Percentiles rank a stretch among this genome's conserved stretches.
Conservation (phyloP, 805 yeast genomes). For the Cyberlindnera maclurae region DNA sequence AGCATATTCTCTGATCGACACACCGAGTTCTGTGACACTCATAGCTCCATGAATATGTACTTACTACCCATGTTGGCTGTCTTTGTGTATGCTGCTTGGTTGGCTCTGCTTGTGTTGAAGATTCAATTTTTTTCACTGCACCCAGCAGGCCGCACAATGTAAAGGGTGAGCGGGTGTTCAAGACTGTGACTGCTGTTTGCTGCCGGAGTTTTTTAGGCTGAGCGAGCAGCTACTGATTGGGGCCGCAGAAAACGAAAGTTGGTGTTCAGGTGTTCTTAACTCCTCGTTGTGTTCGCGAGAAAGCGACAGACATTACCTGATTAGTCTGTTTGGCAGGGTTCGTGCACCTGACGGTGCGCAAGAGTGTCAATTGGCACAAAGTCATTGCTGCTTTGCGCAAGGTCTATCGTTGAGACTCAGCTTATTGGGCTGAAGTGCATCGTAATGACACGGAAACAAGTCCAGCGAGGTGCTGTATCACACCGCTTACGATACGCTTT, state of each 20-base stretch:
- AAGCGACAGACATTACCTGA: too few species aligned
- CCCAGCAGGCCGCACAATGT: conserved; percentile 1
- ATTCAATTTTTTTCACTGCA: conserved; percentile 1
- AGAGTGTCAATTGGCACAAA: too few species aligned
- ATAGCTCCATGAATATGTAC: conserved; percentile 30
- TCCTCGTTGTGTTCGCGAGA: too few species aligned
- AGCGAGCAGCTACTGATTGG: background rate
- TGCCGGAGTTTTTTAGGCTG: background rate
- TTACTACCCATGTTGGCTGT: conserved; percentile 63
- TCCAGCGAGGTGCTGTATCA: too few species aligned
- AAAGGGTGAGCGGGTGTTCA: background rate
- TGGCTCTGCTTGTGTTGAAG: conserved; percentile 2
- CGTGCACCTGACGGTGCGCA: too few species aligned
- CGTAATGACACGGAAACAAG: too few species aligned
- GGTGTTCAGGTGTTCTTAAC: background rate
- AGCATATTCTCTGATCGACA: background rate
- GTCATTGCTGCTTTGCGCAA: too few species aligned
- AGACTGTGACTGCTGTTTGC: conserved; percentile 1
- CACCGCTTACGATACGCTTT: too few species aligned
- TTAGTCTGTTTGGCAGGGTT: too few species aligned
- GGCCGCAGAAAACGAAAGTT: background rate
- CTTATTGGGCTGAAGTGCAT: too few species aligned
- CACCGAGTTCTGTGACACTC: background rate
- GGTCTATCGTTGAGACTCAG: too few species aligned
- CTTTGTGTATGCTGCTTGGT: conserved; percentile 5